Percentiles rank a stretch among this genome's conserved stretches.
phyloP scores from a whole-genome alignment of 2,329 filamentous ascomycete genomes.

The Diaporthe sp. region DNA sequence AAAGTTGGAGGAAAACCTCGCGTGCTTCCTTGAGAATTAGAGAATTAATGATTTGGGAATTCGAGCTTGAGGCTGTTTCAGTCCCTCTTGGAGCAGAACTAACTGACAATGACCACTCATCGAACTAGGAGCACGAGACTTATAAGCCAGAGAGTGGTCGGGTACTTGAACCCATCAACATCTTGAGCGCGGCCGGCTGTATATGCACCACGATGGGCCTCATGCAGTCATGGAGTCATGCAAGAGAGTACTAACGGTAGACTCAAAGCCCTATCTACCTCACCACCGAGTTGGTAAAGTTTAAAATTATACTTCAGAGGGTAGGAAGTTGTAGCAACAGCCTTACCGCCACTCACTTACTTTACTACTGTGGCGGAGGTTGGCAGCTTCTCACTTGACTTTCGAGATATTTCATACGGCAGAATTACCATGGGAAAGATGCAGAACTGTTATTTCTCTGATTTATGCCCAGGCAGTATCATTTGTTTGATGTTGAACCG shows the following conservation, averaged over 20 bases:
- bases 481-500: not conserved
- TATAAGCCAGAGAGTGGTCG: not conserved
- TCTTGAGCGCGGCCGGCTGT: not conserved
- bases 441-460: not conserved
- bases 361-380: not conserved
- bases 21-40: not conserved
- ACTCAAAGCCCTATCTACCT: not conserved
- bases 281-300: conserved; percentile 11
- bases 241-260: not conserved
- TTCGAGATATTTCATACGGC: too few species aligned
- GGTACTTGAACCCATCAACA: not conserved
- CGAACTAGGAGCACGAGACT: not conserved
- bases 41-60: not conserved
- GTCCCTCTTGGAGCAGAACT: too few species aligned
- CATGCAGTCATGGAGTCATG: not conserved
- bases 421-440: not conserved
- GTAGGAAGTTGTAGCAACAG: not conserved
- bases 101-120: not conserved
- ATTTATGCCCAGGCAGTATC: too few species aligned
- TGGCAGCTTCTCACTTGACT: not conserved
- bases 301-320: not conserved
- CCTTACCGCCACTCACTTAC: not conserved
- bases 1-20: too few species aligned
- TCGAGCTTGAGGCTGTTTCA: not conserved
- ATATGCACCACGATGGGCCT: not conserved